A percentile compares a stretch with the other conserved stretches of the same genome.
These are phyloP conservation scores for Sanghuangporus weigelae DNA, from an alignment of 1,284 basidiomycete genomes.

Conservation along the genomic window DNA sequence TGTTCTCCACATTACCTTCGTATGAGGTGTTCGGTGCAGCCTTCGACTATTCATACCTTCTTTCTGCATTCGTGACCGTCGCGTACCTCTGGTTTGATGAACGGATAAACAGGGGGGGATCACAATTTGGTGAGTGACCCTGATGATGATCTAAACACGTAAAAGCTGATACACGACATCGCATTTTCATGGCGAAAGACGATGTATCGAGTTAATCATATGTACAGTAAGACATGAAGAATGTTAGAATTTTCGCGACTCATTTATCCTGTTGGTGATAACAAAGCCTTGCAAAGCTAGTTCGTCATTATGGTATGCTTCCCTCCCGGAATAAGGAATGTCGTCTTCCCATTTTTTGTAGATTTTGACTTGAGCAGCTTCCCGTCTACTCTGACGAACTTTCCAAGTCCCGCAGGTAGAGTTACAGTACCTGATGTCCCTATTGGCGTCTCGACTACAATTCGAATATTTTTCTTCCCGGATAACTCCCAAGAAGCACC, in stretches of 20 bases:
- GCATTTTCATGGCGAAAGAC: neutral
- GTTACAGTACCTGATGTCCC: conserved; percentile 13
- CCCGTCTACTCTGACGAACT: conserved; percentile 2
- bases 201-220: neutral
- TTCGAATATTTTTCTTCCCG: neutral
- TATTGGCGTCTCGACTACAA: conserved; percentile 10
- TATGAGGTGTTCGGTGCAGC: conserved; percentile 69
- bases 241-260: neutral
- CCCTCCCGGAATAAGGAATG: conserved; percentile 11
- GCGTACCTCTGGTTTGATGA: conserved; percentile 43
- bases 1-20: conserved; percentile 69
- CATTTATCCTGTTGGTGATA: too few relatives aligned
- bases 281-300: neutral
- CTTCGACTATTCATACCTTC: conserved; percentile 67
- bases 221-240: neutral
- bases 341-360: neutral
- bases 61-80: conserved; percentile 44
- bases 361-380: neutral
- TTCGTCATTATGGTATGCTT: conserved; percentile 12
- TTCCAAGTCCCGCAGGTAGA: conserved; percentile 5
- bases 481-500: conserved; percentile 34
- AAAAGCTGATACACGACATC: neutral
- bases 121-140: neutral
- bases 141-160: neutral
- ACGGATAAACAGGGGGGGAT: conserved; percentile 14